Evolutionary conservation across 2,329 filamentous ascomycete species (phyloP).

Genomic region (Akanthomyces lecanii): DNA sequence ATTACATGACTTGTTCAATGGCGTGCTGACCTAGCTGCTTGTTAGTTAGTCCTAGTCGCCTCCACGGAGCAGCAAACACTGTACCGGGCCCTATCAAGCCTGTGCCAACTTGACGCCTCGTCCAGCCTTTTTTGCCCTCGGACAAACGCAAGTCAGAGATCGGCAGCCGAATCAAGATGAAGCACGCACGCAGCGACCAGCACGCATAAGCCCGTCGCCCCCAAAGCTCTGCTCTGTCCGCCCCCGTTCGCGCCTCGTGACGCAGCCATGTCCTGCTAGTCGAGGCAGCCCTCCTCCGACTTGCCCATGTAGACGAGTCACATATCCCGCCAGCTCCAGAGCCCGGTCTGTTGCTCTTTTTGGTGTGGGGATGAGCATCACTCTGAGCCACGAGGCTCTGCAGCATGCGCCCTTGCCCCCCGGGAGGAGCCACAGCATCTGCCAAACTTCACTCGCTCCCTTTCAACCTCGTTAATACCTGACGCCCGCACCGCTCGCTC

Average conservation of each 20-base stretch:
- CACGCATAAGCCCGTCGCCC: conserved; percentile 18
- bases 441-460: background rate
- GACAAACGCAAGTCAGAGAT: conserved; percentile 22
- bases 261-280: background rate
- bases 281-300: background rate
- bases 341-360: background rate
- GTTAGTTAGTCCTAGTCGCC: background rate
- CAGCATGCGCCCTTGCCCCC: background rate
- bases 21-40: background rate
- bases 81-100: background rate
- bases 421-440: background rate
- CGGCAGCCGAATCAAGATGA: conserved; percentile 21
- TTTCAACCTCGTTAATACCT: background rate
- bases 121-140: background rate
- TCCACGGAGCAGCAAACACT: background rate
- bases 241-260: conserved; percentile 4
- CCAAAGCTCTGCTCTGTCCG: conserved; percentile 3
- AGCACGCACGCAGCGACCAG: conserved; percentile 7
- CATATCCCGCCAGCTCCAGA: background rate
- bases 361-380: background rate
- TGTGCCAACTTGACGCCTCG: conserved; percentile 9
- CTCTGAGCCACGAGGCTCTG: conserved; percentile 4
- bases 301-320: background rate
- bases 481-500: conserved; percentile 4
- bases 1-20: background rate